These are phyloP conservation scores for Cydonia oblonga DNA, from an alignment of 331 rosid genomes.

Conservation along the genomic window DNA sequence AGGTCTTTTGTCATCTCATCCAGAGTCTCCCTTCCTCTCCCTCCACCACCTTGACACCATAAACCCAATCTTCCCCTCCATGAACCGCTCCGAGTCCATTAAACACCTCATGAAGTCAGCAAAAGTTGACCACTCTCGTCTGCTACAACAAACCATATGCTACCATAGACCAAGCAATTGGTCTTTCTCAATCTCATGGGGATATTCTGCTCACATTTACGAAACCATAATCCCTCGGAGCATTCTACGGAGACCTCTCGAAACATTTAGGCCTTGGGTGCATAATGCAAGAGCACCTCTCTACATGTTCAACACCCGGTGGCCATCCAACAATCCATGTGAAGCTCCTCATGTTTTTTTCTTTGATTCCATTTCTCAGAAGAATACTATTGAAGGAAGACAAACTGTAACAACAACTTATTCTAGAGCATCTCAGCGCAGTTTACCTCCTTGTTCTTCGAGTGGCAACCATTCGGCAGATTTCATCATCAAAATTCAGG, in stretches of 20 bases:
- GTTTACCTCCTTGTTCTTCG: constrained; percentile 18
- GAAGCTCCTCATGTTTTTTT: constrained; percentile 33
- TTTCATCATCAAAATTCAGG: constrained; percentile 17
- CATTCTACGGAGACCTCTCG: constrained; percentile 21
- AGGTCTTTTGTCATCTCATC: constrained; percentile 42
- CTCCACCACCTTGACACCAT: constrained; percentile 44
- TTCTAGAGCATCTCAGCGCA: constrained; percentile 12
- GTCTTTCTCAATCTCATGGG: constrained; percentile 38
- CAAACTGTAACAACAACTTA: constrained; percentile 22
- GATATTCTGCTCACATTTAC: constrained; percentile 29
- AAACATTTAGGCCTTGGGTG: constrained; percentile 25
- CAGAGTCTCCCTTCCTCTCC: constrained; percentile 31
- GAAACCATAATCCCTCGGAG: constrained; percentile 20
- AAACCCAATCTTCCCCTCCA: constrained; percentile 36
- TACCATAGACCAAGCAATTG: constrained; percentile 27
- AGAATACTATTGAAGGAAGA: too few species aligned
- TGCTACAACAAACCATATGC: constrained; percentile 36
- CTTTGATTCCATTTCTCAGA: constrained; percentile 10
- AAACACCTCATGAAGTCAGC: constrained; percentile 28
- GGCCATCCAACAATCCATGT: constrained; percentile 18
- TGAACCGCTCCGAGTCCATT: constrained; percentile 29
- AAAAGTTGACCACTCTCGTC: constrained; percentile 20
- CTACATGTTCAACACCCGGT: constrained; percentile 30
- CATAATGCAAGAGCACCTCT: background rate
- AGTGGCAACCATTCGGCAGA: constrained; percentile 23